phyloP scores from a whole-genome alignment of 2,329 filamentous ascomycete species.

The Bertia moriformis region DNA sequence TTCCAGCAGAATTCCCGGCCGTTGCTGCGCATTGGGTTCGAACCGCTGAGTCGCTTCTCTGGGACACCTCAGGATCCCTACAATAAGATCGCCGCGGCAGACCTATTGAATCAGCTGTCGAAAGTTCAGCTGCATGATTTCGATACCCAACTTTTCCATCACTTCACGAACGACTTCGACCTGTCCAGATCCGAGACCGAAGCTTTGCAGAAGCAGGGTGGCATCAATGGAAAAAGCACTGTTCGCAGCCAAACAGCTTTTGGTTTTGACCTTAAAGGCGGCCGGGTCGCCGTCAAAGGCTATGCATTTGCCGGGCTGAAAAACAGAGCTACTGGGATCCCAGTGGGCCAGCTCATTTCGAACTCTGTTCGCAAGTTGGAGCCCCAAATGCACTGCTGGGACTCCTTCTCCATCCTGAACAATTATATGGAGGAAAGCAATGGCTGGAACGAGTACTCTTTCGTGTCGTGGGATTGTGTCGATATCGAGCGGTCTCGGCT shows the following conservation, averaged over 20 bases:
- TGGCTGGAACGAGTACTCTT: background rate
- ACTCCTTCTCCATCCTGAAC: background rate
- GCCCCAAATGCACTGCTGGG: too few relatives aligned
- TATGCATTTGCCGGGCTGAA: slow-evolving; percentile 5
- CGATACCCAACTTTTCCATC: too few relatives aligned
- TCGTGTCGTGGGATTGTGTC: background rate
- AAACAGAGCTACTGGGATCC: too few relatives aligned
- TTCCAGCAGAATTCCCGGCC: slow-evolving; percentile 6
- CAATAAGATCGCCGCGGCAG: too few relatives aligned
- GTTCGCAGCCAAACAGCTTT: slow-evolving; percentile 6
- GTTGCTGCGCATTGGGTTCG: slow-evolving; percentile 5
- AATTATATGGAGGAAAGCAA: background rate
- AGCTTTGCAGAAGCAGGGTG: too few relatives aligned
- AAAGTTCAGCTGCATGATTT: too few relatives aligned
- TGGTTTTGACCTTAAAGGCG: slow-evolving; percentile 6
- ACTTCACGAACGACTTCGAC: too few relatives aligned
- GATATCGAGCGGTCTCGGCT: background rate
- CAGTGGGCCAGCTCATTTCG: too few relatives aligned
- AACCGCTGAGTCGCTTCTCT: background rate
- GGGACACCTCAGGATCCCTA: background rate
- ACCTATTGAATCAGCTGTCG: too few relatives aligned
- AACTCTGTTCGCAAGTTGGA: too few relatives aligned
- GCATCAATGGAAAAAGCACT: slow-evolving; percentile 1
- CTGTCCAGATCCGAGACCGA: too few relatives aligned
- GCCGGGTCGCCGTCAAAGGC: slow-evolving; percentile 5